Evolutionary conservation across 345 rosid genomes (phyloP).

Genomic region (Gossypium ekmanianum): DNA sequence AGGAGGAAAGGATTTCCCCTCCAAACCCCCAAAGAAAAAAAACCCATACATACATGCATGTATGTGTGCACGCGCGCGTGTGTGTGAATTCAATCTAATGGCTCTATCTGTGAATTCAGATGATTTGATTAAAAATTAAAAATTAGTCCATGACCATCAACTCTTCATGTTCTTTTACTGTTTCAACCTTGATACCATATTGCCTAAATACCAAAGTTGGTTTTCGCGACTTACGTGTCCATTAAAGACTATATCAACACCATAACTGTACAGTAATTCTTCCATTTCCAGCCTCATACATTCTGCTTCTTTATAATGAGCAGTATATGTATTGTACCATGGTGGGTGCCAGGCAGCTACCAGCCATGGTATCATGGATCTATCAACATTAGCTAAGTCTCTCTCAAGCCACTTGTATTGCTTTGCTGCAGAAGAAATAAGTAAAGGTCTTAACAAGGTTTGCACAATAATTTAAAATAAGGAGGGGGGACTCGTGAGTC

Average conservation of each 20-base stretch:
- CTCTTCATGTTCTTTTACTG: background rate
- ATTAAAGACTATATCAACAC: constrained; percentile 77
- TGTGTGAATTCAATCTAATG: background rate
- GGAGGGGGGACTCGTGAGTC: background rate
- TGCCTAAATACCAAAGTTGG: background rate
- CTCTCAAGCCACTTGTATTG: constrained; percentile 79
- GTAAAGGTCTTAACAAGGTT: background rate
- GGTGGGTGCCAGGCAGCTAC: constrained; percentile 86
- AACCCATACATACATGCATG: background rate
- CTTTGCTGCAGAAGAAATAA: constrained; percentile 43
- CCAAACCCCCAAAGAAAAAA: background rate
- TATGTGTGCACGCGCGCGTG: background rate
- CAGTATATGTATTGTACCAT: constrained; percentile 76
- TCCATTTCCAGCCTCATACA: constrained; percentile 83
- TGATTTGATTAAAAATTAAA: background rate
- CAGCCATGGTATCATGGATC: constrained; percentile 80
- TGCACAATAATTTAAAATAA: background rate
- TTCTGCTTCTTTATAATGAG: constrained; percentile 85
- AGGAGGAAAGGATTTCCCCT: background rate
- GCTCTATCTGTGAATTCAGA: background rate
- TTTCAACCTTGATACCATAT: background rate
- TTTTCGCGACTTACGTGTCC: constrained; percentile 55
- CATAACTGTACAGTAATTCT: constrained; percentile 53
- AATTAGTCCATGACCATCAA: background rate
- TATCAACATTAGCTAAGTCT: constrained; percentile 53